Evolutionary conservation across 345 rosid species (phyloP).

Genomic region (Chamaenerion angustifolium): DNA sequence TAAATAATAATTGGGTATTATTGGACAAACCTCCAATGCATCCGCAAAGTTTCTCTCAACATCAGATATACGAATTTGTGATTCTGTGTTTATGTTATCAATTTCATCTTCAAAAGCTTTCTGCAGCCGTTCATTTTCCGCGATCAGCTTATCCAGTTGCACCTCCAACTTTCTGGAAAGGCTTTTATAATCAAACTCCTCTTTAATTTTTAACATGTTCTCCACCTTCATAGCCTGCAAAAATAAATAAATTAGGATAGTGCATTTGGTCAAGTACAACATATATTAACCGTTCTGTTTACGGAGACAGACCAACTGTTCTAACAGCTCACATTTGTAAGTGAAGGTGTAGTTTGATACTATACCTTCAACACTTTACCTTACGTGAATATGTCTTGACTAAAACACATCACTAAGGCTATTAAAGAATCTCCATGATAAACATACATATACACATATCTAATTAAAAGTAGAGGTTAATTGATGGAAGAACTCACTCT

Average conservation of each 20-base stretch:
- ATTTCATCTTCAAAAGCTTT: conserved; percentile 79
- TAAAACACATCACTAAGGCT: too few relatives aligned
- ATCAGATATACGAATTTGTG: conserved; percentile 60
- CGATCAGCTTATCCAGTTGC: conserved; percentile 82
- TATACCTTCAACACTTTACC: too few relatives aligned
- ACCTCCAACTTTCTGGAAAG: conserved; percentile 81
- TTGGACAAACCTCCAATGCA: conserved; percentile 64
- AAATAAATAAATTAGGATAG: neutral
- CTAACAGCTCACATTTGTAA: too few relatives aligned
- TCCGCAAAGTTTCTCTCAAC: conserved; percentile 72
- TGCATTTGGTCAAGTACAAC: neutral
- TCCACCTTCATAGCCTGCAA: conserved; percentile 97
- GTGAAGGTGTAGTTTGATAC: too few relatives aligned
- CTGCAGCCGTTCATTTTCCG: conserved; percentile 90
- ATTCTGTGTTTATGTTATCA: conserved; percentile 62
- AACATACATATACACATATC: too few relatives aligned
- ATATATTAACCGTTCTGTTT: neutral
- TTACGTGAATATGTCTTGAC: too few relatives aligned
- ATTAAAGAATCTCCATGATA: too few relatives aligned
- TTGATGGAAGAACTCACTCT: conserved; percentile 36
- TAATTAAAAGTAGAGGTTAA: neutral
- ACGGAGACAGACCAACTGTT: too few relatives aligned
- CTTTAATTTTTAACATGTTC: conserved; percentile 96
- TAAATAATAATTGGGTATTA: neutral
- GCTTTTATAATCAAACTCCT: conserved; percentile 97